phyloP scores from a whole-genome alignment of 2,329 filamentous ascomycete species.

The Cephalotrichum gorgonifer region DNA sequence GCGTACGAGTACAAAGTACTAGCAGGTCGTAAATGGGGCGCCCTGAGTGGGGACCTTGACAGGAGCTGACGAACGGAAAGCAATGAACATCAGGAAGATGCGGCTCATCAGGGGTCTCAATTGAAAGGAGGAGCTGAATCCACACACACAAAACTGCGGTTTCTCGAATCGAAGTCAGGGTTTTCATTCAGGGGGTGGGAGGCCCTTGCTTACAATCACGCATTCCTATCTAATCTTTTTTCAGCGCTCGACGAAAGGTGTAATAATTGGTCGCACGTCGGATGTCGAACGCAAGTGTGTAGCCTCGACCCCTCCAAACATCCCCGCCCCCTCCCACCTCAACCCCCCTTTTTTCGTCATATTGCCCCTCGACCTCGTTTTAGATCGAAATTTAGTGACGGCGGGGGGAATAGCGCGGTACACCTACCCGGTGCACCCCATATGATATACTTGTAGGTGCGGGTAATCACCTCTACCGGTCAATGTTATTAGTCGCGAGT shows the following conservation, averaged over 20 bases:
- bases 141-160: not conserved
- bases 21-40: too few relatives aligned
- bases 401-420: not conserved
- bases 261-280: too few relatives aligned
- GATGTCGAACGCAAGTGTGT: too few relatives aligned
- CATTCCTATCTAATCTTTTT: too few relatives aligned
- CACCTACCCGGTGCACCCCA: not conserved
- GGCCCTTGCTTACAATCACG: too few relatives aligned
- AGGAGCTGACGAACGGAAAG: not conserved
- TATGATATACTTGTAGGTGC: not conserved
- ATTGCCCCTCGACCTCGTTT: not conserved
- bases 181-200: too few relatives aligned
- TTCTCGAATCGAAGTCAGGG: not conserved
- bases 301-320: not conserved
- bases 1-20: not conserved
- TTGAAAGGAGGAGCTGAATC: not conserved
- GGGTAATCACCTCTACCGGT: not conserved
- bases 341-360: not conserved
- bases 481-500: not conserved
- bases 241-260: too few relatives aligned
- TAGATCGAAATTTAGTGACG: not conserved
- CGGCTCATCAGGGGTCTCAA: not conserved
- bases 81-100: not conserved
- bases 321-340: not conserved
- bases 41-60: not conserved